Evolutionary conservation across 257 asterid genomes (phyloP).

Genomic region (Paulownia fortunei): DNA sequence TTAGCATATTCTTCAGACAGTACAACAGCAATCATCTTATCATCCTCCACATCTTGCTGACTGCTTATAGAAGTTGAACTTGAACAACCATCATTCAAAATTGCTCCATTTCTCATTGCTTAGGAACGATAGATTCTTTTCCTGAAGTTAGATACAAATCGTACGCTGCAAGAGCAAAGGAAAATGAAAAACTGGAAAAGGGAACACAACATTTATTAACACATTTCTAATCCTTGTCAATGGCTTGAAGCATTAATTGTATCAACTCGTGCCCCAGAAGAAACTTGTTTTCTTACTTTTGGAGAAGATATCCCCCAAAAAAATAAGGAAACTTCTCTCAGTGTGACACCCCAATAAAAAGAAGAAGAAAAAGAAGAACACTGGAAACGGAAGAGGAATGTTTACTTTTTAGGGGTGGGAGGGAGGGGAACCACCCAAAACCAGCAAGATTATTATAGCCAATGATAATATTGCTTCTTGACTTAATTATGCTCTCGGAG

Average conservation of each 20-base stretch:
- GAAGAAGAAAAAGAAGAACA: not conserved
- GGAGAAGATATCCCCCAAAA: not conserved
- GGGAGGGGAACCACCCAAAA: not conserved
- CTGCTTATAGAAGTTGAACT: conserved; percentile 53
- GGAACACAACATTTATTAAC: conserved; percentile 13
- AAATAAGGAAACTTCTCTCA: not conserved
- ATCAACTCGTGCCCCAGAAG: conserved; percentile 8
- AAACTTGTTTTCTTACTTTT: not conserved
- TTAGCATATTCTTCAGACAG: conserved; percentile 67
- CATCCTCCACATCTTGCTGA: conserved; percentile 61
- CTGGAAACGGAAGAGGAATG: not conserved
- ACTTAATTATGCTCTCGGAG: not conserved
- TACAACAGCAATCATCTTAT: conserved; percentile 60
- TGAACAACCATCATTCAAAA: conserved; percentile 41
- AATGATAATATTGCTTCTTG: not conserved
- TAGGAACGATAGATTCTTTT: not conserved
- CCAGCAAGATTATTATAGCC: not conserved
- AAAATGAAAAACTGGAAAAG: not conserved
- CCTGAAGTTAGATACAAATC: not conserved
- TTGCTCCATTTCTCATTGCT: conserved; percentile 50
- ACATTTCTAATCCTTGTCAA: not conserved
- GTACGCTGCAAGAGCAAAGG: conserved; percentile 25
- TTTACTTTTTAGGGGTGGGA: not conserved
- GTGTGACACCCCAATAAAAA: not conserved
- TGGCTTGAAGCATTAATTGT: conserved; percentile 3